phyloP scores from a whole-genome alignment of 495 filamentous ascomycete species.

The Aspergillus campestris region DNA sequence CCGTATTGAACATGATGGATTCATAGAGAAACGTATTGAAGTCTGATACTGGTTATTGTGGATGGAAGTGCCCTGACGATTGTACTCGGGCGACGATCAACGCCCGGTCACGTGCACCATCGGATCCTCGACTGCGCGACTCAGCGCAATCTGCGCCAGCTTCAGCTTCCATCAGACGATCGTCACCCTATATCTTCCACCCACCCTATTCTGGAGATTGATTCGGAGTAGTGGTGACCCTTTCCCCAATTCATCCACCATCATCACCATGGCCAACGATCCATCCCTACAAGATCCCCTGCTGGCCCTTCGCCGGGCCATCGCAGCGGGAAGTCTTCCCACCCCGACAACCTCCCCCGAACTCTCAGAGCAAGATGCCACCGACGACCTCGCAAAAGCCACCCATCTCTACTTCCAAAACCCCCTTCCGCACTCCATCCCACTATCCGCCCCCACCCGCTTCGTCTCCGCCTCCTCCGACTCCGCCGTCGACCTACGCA shows the following conservation, averaged over 20 bases:
- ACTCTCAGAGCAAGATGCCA: constrained; percentile 32
- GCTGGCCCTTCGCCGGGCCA: constrained; percentile 67
- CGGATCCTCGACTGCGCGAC: no score
- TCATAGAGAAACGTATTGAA: no score
- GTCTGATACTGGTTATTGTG: no score
- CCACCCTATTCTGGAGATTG: no score
- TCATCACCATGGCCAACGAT: constrained; percentile 20
- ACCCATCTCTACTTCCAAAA: constrained; percentile 72
- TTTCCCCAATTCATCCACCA: background rate
- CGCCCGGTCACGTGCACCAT: no score
- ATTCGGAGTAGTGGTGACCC: no score
- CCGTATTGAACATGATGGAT: no score
- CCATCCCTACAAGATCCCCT: constrained; percentile 57
- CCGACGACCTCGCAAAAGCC: constrained; percentile 61
- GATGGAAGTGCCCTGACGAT: no score
- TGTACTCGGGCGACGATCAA: no score
- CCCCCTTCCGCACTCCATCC: constrained; percentile 53
- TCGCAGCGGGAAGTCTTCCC: constrained; percentile 56
- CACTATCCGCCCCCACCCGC: constrained; percentile 70
- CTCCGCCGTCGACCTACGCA: constrained; percentile 76
- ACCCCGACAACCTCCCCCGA: constrained; percentile 62
- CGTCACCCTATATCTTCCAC: no score
- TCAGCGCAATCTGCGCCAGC: no score
- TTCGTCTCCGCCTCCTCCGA: constrained; percentile 58
- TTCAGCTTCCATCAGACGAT: no score